A percentile compares a stretch with the other conserved stretches of the same genome.
These are phyloP conservation scores for Heliamphora pulchella DNA, from an alignment of 179 eudicot species.

Conservation along the genomic window DNA sequence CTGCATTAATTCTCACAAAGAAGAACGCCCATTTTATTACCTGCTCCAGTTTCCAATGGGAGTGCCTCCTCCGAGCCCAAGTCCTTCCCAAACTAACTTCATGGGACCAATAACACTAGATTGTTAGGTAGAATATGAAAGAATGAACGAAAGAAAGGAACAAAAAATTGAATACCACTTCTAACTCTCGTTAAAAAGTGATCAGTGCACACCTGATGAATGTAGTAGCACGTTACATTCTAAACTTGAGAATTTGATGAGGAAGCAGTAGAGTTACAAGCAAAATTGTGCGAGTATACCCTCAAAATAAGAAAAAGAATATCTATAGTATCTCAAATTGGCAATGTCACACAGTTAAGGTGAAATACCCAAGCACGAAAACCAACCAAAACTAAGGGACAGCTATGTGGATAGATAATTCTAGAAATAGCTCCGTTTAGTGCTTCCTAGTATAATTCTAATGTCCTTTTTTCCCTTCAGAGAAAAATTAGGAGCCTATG, in stretches of 20 bases:
- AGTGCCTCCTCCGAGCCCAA: slow-evolving; percentile 77
- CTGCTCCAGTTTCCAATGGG: slow-evolving; percentile 80
- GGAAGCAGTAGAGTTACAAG: no score
- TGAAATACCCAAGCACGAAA: not conserved
- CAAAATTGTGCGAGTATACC: not conserved
- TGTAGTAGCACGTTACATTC: not conserved
- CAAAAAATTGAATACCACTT: not conserved
- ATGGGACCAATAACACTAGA: slow-evolving; percentile 13
- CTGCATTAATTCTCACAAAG: no score
- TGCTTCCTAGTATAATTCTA: not conserved
- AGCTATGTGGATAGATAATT: not conserved
- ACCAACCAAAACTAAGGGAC: not conserved
- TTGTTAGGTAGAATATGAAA: slow-evolving; percentile 8
- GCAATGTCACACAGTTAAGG: not conserved
- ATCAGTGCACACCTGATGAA: not conserved
- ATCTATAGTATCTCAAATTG: not conserved
- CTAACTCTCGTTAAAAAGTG: not conserved
- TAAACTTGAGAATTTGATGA: not conserved
- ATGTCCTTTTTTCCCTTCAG: not conserved
- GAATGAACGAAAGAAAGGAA: not conserved
- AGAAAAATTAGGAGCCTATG: not conserved
- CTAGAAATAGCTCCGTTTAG: not conserved
- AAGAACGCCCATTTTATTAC: slow-evolving; percentile 23
- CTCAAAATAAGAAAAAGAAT: not conserved
- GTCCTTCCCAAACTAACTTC: slow-evolving; percentile 92